Base-by-base conservation (phyloP, 208 protist species). In the Leishmania arabica region DNA sequence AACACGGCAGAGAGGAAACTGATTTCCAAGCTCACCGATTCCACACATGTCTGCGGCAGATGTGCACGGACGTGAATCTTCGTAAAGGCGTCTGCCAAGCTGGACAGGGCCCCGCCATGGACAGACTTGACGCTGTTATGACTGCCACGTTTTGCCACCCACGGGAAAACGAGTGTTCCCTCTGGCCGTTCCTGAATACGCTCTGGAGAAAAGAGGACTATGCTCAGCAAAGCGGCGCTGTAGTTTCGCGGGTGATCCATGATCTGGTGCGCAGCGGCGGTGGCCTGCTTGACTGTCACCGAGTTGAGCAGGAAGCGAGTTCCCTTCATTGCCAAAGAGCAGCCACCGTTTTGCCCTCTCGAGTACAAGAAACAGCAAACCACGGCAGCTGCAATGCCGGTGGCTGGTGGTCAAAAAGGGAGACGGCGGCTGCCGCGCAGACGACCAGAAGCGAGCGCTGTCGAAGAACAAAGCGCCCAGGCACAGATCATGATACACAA, bases 91-190 rank as follows among this genome's bases (percentile, higher is more conserved):
- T 97, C 93, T 1, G 90, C 94, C 53, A 97, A 79, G 27, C 90
- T 95, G n/a, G 94, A 90, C 47, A 97, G 84, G 3, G 93, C 88
- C n/a, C 94, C 94, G 54, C 94, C 94, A 77, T 97, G 94, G 0
- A 95, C 89, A n/a, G 93, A 93, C 51, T 88, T 89, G 82, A 97
- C 93, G 17, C 91, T 91, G 84, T 97, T 97, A 49, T 93, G 78
- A 37, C 86, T 80, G 45, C 75, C 87, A 21, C 78, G 79, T 40
- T 80, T 89, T 21, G 88, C 88, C 15, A 72, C 45, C 92, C 91
- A 97, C 40, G 91, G 87, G 68, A 97, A 97, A 31, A 84, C 81
- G 4, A 97, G 85, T 53, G 81, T 77, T 19, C 84, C 89, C 7
- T 87, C 82, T 19, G 88, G 75, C 37, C 81, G 77, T 72, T 89